Percentiles rank a stretch among this genome's conserved stretches.
Evolutionary conservation across 352 stramenopile genomes (phyloP).

Genomic region (Phytophthora uliginosa): DNA sequence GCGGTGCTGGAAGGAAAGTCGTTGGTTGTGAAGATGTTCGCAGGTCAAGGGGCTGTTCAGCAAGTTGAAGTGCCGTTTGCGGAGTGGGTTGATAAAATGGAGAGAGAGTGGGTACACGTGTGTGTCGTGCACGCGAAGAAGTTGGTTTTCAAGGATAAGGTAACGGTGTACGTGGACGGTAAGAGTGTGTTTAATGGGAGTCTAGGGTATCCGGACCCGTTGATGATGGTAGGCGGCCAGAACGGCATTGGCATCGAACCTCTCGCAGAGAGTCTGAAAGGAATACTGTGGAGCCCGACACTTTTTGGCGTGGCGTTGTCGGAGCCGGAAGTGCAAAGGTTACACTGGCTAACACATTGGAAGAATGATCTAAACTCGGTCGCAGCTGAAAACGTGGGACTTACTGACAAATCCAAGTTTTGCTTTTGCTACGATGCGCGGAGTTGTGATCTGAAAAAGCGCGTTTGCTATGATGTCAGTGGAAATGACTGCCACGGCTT

Average conservation of each 20-base stretch:
- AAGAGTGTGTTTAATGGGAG: constrained; percentile 67
- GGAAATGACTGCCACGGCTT: constrained; percentile 80
- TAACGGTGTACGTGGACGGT: constrained; percentile 78
- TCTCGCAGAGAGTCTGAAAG: constrained; percentile 59
- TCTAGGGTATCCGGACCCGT: constrained; percentile 77
- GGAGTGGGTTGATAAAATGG: constrained; percentile 56
- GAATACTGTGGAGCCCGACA: constrained; percentile 81
- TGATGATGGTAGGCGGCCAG: constrained; percentile 73
- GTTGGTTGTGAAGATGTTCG: constrained; percentile 69
- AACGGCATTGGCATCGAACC: constrained; percentile 79
- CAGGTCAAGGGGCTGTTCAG: constrained; percentile 46
- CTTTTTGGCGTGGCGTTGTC: constrained; percentile 75
- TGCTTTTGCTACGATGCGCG: constrained; percentile 85
- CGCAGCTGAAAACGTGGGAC: constrained; percentile 68
- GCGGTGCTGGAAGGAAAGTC: constrained; percentile 59
- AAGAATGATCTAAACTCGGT: constrained; percentile 72
- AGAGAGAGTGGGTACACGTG: constrained; percentile 73
- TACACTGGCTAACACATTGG: constrained; percentile 85
- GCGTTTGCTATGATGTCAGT: constrained; percentile 79
- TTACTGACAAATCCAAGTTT: constrained; percentile 83
- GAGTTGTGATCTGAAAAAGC: constrained; percentile 64
- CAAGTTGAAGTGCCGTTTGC: constrained; percentile 74
- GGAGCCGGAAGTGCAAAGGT: constrained; percentile 71
- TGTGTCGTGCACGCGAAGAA: constrained; percentile 89
- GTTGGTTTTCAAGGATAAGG: constrained; percentile 92